These are phyloP conservation scores for Termitomyces sp. DNA, from an alignment of 768 basidiomycete species.

Conservation along the genomic window DNA sequence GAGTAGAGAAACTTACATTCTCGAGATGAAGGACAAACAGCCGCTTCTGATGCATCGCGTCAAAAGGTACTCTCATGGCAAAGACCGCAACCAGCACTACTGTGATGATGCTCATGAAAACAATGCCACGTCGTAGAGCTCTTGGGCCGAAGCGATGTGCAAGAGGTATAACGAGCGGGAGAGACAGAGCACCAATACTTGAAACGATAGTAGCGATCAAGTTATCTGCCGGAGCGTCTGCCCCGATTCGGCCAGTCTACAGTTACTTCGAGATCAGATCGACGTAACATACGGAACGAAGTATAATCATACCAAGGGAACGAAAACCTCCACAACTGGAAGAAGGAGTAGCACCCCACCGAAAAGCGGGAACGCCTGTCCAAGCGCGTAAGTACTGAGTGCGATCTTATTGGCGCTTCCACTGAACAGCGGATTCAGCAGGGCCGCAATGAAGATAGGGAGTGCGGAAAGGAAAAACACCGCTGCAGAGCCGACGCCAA, in stretches of 20 bases:
- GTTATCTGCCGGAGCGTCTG: constrained; percentile 80
- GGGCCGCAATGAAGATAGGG: constrained; percentile 52
- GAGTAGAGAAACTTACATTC: constrained; percentile 49
- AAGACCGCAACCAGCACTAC: constrained; percentile 56
- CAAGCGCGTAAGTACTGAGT: constrained; percentile 60
- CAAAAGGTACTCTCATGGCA: constrained; percentile 59
- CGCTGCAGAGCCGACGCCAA: constrained; percentile 72
- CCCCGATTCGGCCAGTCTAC: constrained; percentile 79
- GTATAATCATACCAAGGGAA: constrained; percentile 60
- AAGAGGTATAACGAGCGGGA: constrained; percentile 66
- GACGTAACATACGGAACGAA: not conserved
- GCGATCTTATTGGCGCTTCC: constrained; percentile 34
- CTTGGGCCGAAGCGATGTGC: constrained; percentile 59
- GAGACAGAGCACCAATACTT: constrained; percentile 44
- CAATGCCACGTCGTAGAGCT: constrained; percentile 30
- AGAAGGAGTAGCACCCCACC: constrained; percentile 52
- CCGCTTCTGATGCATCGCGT: constrained; percentile 81
- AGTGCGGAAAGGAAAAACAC: constrained; percentile 60
- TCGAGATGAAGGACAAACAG: constrained; percentile 80
- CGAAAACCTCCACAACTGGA: constrained; percentile 78
- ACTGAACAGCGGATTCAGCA: constrained; percentile 39
- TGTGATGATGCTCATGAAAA: constrained; percentile 41
- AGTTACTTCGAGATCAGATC: not conserved
- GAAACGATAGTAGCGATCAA: constrained; percentile 80
- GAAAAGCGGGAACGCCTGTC: constrained; percentile 47